These are phyloP conservation scores for Phyllosticta paracitricarpa DNA, from an alignment of 2,329 filamentous ascomycete species.

Conservation along the genomic window DNA sequence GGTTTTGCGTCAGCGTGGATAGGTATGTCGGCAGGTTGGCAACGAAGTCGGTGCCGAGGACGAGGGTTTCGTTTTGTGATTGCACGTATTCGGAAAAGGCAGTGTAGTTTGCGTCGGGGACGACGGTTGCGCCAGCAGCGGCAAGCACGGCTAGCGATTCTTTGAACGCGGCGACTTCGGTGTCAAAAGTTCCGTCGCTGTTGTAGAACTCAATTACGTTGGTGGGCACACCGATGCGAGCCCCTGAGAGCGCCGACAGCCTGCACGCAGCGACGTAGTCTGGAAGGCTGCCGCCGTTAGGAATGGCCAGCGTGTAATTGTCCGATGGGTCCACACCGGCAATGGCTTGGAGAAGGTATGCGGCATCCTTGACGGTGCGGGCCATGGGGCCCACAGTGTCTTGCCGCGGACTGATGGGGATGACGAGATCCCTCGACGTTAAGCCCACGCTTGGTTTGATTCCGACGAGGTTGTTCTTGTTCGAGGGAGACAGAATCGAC, in stretches of 20 bases:
- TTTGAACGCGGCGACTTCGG: slow-evolving; percentile 44
- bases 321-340: slow-evolving; percentile 43
- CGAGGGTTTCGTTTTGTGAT: slow-evolving; percentile 31
- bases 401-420: slow-evolving; percentile 52
- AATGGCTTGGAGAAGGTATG: slow-evolving; percentile 49
- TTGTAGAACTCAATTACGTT: slow-evolving; percentile 41
- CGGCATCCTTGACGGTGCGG: slow-evolving; percentile 49
- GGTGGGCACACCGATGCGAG: slow-evolving; percentile 54
- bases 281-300: slow-evolving; percentile 37
- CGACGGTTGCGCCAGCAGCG: slow-evolving; percentile 48
- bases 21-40: slow-evolving; percentile 48
- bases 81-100: slow-evolving; percentile 36
- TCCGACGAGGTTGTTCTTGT: slow-evolving; percentile 52
- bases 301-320: slow-evolving; percentile 51
- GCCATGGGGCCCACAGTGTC: slow-evolving; percentile 50
- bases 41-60: slow-evolving; percentile 51
- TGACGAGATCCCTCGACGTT: slow-evolving; percentile 51
- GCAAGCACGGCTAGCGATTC: slow-evolving; percentile 42
- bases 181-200: slow-evolving; percentile 20
- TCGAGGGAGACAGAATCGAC: slow-evolving; percentile 49
- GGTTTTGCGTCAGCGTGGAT: slow-evolving; percentile 46
- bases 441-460: slow-evolving; percentile 50
- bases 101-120: slow-evolving; percentile 51
- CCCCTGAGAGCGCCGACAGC: slow-evolving; percentile 42
- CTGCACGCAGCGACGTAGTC: slow-evolving; percentile 53